Percentiles rank a stretch among this genome's conserved stretches.
Evolutionary conservation across 1,284 basidiomycete species (phyloP).

Genomic region (Ustilago loliicola): DNA sequence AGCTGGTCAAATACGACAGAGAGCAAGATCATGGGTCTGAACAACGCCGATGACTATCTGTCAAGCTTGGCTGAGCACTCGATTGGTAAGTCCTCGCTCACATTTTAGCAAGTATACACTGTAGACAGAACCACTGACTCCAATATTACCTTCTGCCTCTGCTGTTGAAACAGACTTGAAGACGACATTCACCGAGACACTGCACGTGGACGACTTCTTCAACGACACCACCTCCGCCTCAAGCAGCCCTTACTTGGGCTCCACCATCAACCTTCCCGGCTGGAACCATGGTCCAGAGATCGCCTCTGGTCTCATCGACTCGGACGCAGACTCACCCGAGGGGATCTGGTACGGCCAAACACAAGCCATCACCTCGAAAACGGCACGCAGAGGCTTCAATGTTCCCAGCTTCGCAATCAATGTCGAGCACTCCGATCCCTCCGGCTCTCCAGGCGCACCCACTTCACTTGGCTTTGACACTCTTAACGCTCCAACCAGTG

Average conservation of each 20-base stretch:
- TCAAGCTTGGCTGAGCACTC: conserved; percentile 36
- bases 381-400: conserved; percentile 20
- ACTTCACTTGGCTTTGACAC: conserved; percentile 17
- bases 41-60: conserved; percentile 41
- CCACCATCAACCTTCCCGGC: conserved; percentile 51
- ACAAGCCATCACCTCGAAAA: conserved; percentile 21
- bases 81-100: conserved; percentile 25
- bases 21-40: conserved; percentile 30
- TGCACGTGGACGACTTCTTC: conserved; percentile 55
- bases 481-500: conserved; percentile 12
- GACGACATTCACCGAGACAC: conserved; percentile 33
- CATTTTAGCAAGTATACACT: neutral
- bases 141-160: neutral
- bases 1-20: conserved; percentile 33
- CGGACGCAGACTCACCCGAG: conserved; percentile 46
- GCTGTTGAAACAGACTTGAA: conserved; percentile 36
- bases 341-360: conserved; percentile 45
- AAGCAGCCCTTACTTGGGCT: conserved; percentile 36
- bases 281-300: conserved; percentile 48
- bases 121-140: neutral
- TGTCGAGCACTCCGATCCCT: conserved; percentile 23
- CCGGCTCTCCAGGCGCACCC: conserved; percentile 35
- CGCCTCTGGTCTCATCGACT: conserved; percentile 25
- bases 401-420: conserved; percentile 37
- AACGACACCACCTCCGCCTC: conserved; percentile 32